Evolutionary conservation across 2,329 filamentous ascomycete genomes (phyloP).

Genomic region (Sarocladiaceae sp.): DNA sequence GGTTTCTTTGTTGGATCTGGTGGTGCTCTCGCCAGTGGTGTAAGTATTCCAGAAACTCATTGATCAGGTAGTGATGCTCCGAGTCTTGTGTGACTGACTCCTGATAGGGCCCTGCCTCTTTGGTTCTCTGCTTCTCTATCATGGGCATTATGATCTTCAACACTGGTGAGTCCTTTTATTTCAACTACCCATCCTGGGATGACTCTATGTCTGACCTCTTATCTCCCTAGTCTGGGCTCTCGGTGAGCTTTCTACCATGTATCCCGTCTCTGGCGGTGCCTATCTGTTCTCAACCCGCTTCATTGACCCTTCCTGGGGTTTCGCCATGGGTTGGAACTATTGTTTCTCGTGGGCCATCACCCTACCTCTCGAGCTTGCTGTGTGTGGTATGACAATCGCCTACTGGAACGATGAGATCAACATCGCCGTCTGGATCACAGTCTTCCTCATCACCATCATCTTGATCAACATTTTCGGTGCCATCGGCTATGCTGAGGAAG

Average conservation of each 20-base stretch:
- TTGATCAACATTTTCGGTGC: slow-evolving; percentile 21
- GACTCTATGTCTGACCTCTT: neutral
- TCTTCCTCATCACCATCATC: slow-evolving; percentile 56
- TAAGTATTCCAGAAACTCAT: too few relatives aligned
- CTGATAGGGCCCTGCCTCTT: slow-evolving; percentile 62
- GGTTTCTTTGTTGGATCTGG: slow-evolving; percentile 78
- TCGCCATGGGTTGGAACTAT: slow-evolving; percentile 83
- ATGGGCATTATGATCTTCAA: slow-evolving; percentile 81
- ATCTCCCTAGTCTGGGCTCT: slow-evolving; percentile 43
- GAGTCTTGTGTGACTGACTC: slow-evolving; percentile 54
- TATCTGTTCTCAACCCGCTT: slow-evolving; percentile 82
- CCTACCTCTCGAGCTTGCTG: slow-evolving; percentile 73
- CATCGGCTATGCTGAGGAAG: slow-evolving; percentile 20
- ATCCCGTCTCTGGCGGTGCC: slow-evolving; percentile 81
- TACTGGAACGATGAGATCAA: slow-evolving; percentile 64
- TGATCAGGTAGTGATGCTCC: too few relatives aligned
- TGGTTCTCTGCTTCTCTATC: slow-evolving; percentile 65
- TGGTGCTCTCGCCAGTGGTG: slow-evolving; percentile 56
- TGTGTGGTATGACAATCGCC: slow-evolving; percentile 70
- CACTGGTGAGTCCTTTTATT: slow-evolving; percentile 66
- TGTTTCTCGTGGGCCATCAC: slow-evolving; percentile 46
- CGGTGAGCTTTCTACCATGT: slow-evolving; percentile 79
- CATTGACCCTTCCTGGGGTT: slow-evolving; percentile 81
- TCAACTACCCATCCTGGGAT: too few relatives aligned
- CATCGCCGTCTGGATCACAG: slow-evolving; percentile 70